Evolutionary conservation across 2,329 filamentous ascomycete species (phyloP).

Genomic region (Boeremia lycopersici): DNA sequence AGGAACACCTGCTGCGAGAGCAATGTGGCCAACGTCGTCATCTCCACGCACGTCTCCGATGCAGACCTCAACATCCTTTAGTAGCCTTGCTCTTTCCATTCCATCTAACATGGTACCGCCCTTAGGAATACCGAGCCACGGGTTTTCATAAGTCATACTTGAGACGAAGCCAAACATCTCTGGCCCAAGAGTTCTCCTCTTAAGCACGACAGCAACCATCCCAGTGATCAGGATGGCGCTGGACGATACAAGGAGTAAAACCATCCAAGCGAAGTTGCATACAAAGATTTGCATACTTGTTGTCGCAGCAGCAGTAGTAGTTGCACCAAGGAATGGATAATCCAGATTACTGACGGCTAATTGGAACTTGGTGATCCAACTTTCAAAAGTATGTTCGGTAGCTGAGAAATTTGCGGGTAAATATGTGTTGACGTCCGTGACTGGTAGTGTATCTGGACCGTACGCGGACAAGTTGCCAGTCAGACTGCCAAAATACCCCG

Average conservation of each 20-base stretch:
- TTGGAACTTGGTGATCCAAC: not conserved
- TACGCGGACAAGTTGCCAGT: not conserved
- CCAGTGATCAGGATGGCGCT: constrained; percentile 30
- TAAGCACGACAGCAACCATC: constrained; percentile 26
- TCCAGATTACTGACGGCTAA: no score
- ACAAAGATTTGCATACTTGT: constrained; percentile 28
- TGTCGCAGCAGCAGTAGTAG: constrained; percentile 24
- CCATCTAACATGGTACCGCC: constrained; percentile 41
- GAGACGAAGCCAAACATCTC: constrained; percentile 46
- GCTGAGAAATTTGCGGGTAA: not conserved
- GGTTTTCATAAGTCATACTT: constrained; percentile 48
- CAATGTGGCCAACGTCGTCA: constrained; percentile 43
- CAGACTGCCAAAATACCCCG: not conserved
- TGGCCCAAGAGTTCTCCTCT: constrained; percentile 36
- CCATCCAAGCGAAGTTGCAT: constrained; percentile 39
- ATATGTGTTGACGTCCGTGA: not conserved
- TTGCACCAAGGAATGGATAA: constrained; percentile 35
- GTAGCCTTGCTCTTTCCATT: constrained; percentile 42
- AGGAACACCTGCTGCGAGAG: constrained; percentile 41
- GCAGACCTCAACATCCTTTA: constrained; percentile 39
- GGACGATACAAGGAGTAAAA: constrained; percentile 29
- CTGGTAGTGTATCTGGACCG: not conserved
- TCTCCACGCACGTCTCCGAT: constrained; percentile 41
- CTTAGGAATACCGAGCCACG: constrained; percentile 32
- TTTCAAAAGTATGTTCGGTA: not conserved